Percentiles rank a stretch among this genome's conserved stretches.
Conservation (phyloP, 2,329 filamentous ascomycete species). For the Fusarium avenaceum region DNA sequence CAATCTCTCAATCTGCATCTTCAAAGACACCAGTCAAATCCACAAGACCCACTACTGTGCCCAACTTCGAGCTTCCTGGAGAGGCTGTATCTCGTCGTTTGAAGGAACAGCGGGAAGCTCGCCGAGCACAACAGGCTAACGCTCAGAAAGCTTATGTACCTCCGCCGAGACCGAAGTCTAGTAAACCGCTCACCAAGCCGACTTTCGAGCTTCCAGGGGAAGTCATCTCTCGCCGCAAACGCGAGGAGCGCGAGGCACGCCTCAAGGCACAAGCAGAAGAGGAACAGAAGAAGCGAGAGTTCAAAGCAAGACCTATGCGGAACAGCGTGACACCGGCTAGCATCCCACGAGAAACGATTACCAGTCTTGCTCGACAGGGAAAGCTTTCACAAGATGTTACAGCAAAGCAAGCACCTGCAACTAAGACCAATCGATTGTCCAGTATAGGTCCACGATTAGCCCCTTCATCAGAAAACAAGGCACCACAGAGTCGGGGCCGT, state of each 20-base stretch:
- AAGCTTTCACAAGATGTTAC: slow-evolving; percentile 54
- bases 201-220: slow-evolving; percentile 75
- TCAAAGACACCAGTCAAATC: slow-evolving; percentile 65
- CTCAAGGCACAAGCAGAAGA: slow-evolving; percentile 71
- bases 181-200: slow-evolving; percentile 66
- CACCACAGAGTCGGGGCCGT: slow-evolving; percentile 48
- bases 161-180: slow-evolving; percentile 63
- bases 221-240: slow-evolving; percentile 68
- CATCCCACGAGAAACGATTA: slow-evolving; percentile 67
- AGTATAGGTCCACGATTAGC: slow-evolving; percentile 26
- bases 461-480: slow-evolving; percentile 19
- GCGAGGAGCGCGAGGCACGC: slow-evolving; percentile 68
- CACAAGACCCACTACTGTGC: slow-evolving; percentile 65
- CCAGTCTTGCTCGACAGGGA: slow-evolving; percentile 69
- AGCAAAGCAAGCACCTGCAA: slow-evolving; percentile 27
- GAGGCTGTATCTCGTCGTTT: slow-evolving; percentile 70
- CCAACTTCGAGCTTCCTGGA: slow-evolving; percentile 73
- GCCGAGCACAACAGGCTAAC: slow-evolving; percentile 57
- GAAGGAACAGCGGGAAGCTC: slow-evolving; percentile 71
- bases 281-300: slow-evolving; percentile 70
- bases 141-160: slow-evolving; percentile 54
- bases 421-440: slow-evolving; percentile 48
- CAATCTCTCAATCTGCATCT: slow-evolving; percentile 24
- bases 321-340: slow-evolving; percentile 58
- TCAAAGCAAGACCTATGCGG: slow-evolving; percentile 72